Evolutionary conservation across 441 rosid species (phyloP), one percentile per base, ranked within the genome.

Genomic region (Flueggea neowawraea): DNA sequence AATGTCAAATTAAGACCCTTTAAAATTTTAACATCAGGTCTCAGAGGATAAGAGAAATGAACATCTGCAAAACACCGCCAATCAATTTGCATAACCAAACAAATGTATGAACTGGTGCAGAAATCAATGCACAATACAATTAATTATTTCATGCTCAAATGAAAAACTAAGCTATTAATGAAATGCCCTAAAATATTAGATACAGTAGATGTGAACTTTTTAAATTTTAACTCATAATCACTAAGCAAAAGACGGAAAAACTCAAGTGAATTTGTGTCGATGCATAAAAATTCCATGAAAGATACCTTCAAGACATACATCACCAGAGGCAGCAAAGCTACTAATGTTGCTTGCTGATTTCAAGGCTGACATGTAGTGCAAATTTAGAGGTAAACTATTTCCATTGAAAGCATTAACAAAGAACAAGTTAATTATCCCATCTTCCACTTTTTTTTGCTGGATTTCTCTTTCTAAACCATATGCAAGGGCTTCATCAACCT

Each of bases 401-500:
- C 74, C 84, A 63, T 70, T 70, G 53, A 78, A 73, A 47, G 79
- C 87, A 78, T 79, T 72, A 59, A 79, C 75, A 54, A 75, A 63
- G 72, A 88, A 90, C 67, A 90, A 68, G 58, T 70, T 83, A 66
- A 74, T 73, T 63, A 71, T 82, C 71, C 82, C 89, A 68, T 85
- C 82, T 55, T 74, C 70, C 33, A 61, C 66, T 66, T 77, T 73
- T 67, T 79, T 87, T 73, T 67, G 56, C 71, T 75, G 83, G 68
- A 93, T 78, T 67, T 90, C 96, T 82, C 76, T 93, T 75, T 88
- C 96, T 71, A 93, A 71, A 54, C 98, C 97, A 73, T 75, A 77
- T 59, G 97, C 95, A 75, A 93, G 98, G 69, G 97, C 86, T 71
- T 85, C 89, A 72, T 93, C 98, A 62, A 83, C 77, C 75, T 87